Conservation (phyloP, 192 early-diverging fungal genomes). For the Dimargaris xerosporica region DNA sequence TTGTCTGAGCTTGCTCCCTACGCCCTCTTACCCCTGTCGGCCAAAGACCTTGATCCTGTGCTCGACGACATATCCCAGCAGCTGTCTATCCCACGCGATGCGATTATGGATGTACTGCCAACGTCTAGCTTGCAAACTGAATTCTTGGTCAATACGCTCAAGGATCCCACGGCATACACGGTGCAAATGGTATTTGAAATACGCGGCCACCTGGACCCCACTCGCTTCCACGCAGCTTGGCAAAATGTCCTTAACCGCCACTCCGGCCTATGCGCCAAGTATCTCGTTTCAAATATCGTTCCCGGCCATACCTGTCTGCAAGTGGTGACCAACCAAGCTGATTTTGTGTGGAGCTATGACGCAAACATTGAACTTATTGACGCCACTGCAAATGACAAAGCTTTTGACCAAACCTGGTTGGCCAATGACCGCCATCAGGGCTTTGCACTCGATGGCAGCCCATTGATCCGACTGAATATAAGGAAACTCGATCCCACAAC, state of each 20-base stretch:
- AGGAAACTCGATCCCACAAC: not conserved
- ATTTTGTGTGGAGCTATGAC: too few relatives aligned
- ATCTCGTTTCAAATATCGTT: too few relatives aligned
- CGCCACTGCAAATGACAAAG: too few relatives aligned
- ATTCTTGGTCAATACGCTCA: constrained; percentile 8
- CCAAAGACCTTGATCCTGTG: too few relatives aligned
- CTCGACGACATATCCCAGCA: not conserved
- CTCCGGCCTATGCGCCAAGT: constrained; percentile 3
- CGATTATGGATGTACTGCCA: not conserved
- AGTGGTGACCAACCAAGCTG: too few relatives aligned
- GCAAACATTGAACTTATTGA: too few relatives aligned
- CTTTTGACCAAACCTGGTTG: too few relatives aligned
- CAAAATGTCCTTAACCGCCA: not conserved
- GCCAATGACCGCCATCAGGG: not conserved
- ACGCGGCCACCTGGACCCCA: not conserved
- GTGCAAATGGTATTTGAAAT: constrained; percentile 1
- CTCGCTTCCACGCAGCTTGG: not conserved
- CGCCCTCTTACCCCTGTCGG: too few relatives aligned
- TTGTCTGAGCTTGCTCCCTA: too few relatives aligned
- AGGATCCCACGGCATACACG: constrained; percentile 1
- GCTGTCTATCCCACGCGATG: not conserved
- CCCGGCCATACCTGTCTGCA: too few relatives aligned
- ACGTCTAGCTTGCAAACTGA: not conserved
- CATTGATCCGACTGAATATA: not conserved
- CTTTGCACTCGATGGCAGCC: not conserved